These are phyloP conservation scores for Panellus pusillus DNA, from an alignment of 768 basidiomycete genomes.

Conservation along the genomic window DNA sequence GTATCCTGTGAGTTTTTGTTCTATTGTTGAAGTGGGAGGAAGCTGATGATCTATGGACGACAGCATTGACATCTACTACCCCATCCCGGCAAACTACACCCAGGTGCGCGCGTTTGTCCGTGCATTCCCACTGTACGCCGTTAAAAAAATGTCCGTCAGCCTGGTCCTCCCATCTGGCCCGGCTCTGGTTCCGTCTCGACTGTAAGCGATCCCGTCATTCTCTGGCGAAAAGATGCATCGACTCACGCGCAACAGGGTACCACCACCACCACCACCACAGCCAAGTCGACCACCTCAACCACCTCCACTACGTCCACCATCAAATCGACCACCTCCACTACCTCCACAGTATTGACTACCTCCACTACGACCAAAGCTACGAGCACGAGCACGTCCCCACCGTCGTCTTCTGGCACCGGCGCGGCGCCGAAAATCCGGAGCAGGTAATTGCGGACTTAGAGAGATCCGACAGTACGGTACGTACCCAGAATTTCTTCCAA, in stretches of 20 bases:
- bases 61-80: conserved; percentile 21
- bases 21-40: not conserved
- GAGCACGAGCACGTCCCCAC: not conserved
- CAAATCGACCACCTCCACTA: too few species aligned
- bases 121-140: not conserved
- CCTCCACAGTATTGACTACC: too few species aligned
- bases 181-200: not conserved
- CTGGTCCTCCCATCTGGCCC: conserved; percentile 11
- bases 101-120: not conserved
- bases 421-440: conserved; percentile 57
- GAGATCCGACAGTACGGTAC: conserved; percentile 64
- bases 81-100: conserved; percentile 23
- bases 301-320: too few species aligned
- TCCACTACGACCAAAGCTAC: not conserved
- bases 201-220: too few species aligned
- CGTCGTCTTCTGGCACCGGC: not conserved
- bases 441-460: conserved; percentile 74
- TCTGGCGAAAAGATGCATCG: too few species aligned
- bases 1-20: conserved; percentile 13
- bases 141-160: too few species aligned
- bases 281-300: too few species aligned
- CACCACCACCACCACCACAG: not conserved
- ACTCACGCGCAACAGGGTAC: not conserved
- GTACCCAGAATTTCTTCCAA: conserved; percentile 28
- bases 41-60: not conserved